Base-by-base conservation (phyloP, 2,329 filamentous ascomycete genomes). In the Monosporascus sp. region DNA sequence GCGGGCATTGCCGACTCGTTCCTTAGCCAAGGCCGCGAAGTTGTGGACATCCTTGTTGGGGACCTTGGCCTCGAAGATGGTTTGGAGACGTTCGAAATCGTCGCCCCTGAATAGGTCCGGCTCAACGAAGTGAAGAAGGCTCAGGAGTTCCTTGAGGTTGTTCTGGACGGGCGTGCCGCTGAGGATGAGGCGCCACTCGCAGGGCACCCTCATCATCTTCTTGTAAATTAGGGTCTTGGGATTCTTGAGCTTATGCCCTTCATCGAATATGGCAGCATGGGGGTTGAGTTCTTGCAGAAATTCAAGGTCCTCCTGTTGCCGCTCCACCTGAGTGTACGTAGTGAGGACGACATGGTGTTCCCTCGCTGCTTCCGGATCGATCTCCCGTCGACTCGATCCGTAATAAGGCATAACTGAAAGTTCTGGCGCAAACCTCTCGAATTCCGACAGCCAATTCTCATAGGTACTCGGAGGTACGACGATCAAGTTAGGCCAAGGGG, bases 381-480 rank as follows among this genome's bases (percentile, higher is more conserved):
- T 79, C 9, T 85, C 54, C 81, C 77, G 48, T 79, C 81, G 47
- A 89, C 83, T 61, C 87, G 84, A 3, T 75, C 74, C 64, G 58
- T 75, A 73, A 62, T 84, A 84, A 2, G 83, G 90, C 80, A 81
- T 90, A 36, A 97, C 86, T 1, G 78, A 80, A 27, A 99, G 71
- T 1, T 76, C 76, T 0, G 90, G 90, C 6, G 92, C 93, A 69
- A 99, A 99, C 47, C 83, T 86, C 56, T 86, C 76, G 63, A 99
- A 96, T 68, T 99, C 94, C 49, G 85, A 83, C 49, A 95, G 81
- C 94, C 94, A 99, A 66, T 99, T 99, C 65, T 96, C 93, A 64
- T 96, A 81, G 0, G 93, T 97, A 1, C 93, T 96, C 0, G 90
- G 89, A 5, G 94, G 94, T 2, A 97, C 94, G 27, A 99, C 85